Evolutionary conservation across 441 rosid species (phyloP).

Genomic region (Flueggea neowawraea): DNA sequence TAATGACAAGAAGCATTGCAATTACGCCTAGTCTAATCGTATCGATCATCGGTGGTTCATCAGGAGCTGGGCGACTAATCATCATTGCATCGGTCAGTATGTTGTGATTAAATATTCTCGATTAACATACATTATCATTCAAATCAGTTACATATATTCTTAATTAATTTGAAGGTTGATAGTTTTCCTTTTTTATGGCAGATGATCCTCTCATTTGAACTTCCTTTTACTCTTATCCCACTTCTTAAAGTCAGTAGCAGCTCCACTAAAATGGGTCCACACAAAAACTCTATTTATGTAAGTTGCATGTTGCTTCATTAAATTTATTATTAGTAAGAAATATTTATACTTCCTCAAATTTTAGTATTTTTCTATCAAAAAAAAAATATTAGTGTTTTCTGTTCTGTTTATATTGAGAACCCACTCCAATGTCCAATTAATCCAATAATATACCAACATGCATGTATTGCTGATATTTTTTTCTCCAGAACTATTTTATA

Average conservation of each 20-base stretch:
- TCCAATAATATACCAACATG: too few relatives aligned
- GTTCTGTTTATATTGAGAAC: too few relatives aligned
- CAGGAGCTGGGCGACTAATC: constrained; percentile 51
- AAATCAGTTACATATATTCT: too few relatives aligned
- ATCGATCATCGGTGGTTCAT: constrained; percentile 53
- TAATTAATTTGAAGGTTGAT: not conserved
- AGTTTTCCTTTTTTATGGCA: constrained; percentile 12
- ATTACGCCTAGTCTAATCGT: constrained; percentile 59
- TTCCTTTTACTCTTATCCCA: constrained; percentile 76
- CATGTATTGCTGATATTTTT: too few relatives aligned
- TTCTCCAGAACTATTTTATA: too few relatives aligned
- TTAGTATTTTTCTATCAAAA: not conserved
- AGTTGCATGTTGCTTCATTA: constrained; percentile 11
- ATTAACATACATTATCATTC: too few relatives aligned
- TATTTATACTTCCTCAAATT: too few relatives aligned
- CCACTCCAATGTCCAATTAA: too few relatives aligned
- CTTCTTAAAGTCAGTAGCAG: constrained; percentile 78
- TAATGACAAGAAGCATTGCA: constrained; percentile 60
- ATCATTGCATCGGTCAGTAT: constrained; percentile 52
- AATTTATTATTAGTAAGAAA: too few relatives aligned
- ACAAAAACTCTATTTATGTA: constrained; percentile 56
- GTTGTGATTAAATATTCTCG: not conserved
- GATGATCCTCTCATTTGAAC: constrained; percentile 77
- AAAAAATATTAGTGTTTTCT: too few relatives aligned
- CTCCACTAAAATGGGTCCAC: constrained; percentile 69